These are phyloP conservation scores for Schizochytrium sp. DNA, from an alignment of 108 stramenopile genomes.

Conservation along the genomic window DNA sequence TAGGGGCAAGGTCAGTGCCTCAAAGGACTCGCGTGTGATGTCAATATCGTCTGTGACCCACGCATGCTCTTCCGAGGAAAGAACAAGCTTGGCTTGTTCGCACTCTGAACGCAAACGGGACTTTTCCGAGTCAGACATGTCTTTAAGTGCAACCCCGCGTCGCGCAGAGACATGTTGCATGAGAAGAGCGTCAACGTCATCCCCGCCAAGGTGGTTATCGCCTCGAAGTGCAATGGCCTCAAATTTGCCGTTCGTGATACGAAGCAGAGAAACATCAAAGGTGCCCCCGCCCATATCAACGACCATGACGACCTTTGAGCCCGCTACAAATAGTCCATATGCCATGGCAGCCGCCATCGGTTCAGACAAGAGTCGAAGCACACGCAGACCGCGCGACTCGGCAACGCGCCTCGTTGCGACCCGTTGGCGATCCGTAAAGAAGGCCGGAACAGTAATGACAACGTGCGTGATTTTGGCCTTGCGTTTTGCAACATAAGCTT, in stretches of 20 bases:
- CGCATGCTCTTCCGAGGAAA: background rate
- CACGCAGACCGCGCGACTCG: background rate
- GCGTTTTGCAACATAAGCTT: background rate
- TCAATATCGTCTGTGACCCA: background rate
- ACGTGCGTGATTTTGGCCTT: background rate
- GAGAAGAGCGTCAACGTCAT: background rate
- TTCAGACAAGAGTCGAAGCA: background rate
- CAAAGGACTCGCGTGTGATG: background rate
- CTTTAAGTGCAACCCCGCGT: background rate
- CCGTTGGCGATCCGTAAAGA: background rate
- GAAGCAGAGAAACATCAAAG: background rate
- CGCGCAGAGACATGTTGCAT: background rate
- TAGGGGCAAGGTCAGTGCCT: background rate
- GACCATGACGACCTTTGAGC: background rate
- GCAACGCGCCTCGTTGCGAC: background rate
- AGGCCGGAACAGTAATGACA: conserved; percentile 16
- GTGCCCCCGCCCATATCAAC: conserved; percentile 18
- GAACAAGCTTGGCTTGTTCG: background rate
- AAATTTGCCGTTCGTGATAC: background rate
- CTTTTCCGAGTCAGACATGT: background rate
- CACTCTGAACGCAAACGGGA: background rate
- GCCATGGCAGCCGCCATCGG: conserved; percentile 8
- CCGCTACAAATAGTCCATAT: conserved; percentile 5
- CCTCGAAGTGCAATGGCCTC: conserved; percentile 8
- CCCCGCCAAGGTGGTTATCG: background rate